Evolutionary conservation across 208 protist species (phyloP).

Genomic region (Zelonia costaricensis): DNA sequence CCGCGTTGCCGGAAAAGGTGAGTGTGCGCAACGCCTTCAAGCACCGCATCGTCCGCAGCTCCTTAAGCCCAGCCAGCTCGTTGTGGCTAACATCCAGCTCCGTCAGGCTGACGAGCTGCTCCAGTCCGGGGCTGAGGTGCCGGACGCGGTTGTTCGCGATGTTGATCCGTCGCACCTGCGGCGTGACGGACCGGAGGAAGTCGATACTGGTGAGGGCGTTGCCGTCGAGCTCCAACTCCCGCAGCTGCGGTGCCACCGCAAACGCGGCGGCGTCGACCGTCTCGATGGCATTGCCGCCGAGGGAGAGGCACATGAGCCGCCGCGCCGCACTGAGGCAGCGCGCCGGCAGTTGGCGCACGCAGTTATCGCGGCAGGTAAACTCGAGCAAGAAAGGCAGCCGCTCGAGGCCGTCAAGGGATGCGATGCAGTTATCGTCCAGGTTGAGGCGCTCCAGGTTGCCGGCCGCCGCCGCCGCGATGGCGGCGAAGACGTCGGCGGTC

Average conservation of each 20-base stretch:
- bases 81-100: constrained; percentile 19
- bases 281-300: constrained; percentile 42
- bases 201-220: constrained; percentile 46
- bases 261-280: constrained; percentile 46
- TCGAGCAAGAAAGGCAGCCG: constrained; percentile 64
- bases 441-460: constrained; percentile 59
- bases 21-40: constrained; percentile 39
- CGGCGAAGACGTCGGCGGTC: constrained; percentile 45
- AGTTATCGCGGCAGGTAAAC: constrained; percentile 51
- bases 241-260: constrained; percentile 35
- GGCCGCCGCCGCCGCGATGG: constrained; percentile 33
- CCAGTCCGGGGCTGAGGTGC: constrained; percentile 33
- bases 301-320: constrained; percentile 47
- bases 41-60: constrained; percentile 16
- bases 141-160: constrained; percentile 57
- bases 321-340: constrained; percentile 15
- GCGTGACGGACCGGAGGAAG: constrained; percentile 49
- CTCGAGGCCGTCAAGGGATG: constrained; percentile 48
- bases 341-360: constrained; percentile 31
- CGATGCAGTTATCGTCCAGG: constrained; percentile 64
- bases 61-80: constrained; percentile 14
- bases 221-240: constrained; percentile 55
- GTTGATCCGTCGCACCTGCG: constrained; percentile 57
- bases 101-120: constrained; percentile 37
- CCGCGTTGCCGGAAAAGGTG: constrained; percentile 42